Conservation (phyloP, 805 yeast species). For the Alloascoidea hylecoeti region DNA sequence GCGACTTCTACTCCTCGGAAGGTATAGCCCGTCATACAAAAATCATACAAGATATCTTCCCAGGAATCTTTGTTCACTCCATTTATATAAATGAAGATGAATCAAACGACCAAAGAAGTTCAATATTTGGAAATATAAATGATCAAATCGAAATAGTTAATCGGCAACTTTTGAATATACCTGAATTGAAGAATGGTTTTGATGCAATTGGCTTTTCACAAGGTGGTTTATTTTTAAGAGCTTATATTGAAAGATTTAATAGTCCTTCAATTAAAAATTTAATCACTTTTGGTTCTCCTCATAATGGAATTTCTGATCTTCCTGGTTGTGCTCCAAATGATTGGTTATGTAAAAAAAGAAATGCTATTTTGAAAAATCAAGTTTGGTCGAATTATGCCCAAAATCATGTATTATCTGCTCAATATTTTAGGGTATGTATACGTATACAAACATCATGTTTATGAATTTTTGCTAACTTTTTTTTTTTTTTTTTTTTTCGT, state of each 20-base stretch:
- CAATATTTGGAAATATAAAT: conserved; percentile 46
- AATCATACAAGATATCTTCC: conserved; percentile 27
- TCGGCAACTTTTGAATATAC: conserved; percentile 26
- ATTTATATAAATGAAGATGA: conserved; percentile 35
- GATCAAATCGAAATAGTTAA: conserved; percentile 19
- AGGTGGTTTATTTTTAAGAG: conserved; percentile 71
- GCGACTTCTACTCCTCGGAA: conserved; percentile 54
- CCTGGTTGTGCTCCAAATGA: conserved; percentile 42
- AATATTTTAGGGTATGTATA: conserved; percentile 40
- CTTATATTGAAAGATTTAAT: conserved; percentile 46
- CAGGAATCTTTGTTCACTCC: conserved; percentile 38
- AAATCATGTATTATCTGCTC: conserved; percentile 50
- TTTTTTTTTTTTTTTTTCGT: too few species aligned
- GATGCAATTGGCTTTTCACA: conserved; percentile 73
- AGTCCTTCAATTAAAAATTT: conserved; percentile 29
- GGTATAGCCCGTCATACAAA: conserved; percentile 35
- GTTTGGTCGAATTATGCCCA: conserved; percentile 49
- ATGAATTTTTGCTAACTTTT: too few species aligned
- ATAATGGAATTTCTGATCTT: conserved; percentile 56
- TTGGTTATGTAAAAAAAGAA: conserved; percentile 45
- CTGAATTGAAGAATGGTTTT: conserved; percentile 39
- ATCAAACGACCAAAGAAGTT: conserved; percentile 34
- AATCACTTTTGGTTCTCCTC: conserved; percentile 74
- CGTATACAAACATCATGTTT: too few species aligned
- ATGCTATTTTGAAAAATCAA: conserved; percentile 38